A percentile compares a stretch with the other conserved stretches of the same genome.
phyloP scores from a whole-genome alignment of 768 basidiomycete species.

The Suillus fuscotomentosus region DNA sequence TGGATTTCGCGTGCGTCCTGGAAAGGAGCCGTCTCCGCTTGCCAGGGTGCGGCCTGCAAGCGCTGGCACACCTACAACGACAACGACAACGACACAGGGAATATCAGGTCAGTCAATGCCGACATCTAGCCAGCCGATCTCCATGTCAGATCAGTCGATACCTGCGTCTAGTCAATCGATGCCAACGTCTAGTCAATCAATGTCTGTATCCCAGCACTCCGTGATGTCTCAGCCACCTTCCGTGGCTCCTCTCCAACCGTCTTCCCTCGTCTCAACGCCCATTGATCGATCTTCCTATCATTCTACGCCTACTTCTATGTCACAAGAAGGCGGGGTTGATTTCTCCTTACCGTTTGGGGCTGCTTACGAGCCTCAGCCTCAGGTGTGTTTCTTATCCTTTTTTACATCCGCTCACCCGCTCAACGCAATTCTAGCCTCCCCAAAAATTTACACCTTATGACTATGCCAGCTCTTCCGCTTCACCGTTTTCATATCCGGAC shows the following conservation, averaged over 20 bases:
- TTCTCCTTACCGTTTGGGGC: conserved; percentile 23
- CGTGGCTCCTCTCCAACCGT: neutral
- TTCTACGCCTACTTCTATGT: neutral
- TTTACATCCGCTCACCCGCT: neutral
- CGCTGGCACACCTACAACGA: conserved; percentile 10
- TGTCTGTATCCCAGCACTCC: neutral
- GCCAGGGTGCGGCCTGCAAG: conserved; percentile 10
- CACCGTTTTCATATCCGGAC: neutral
- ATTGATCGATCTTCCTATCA: conserved; percentile 1
- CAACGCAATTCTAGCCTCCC: neutral
- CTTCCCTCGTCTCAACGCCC: conserved; percentile 7
- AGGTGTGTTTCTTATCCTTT: neutral
- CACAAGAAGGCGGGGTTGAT: conserved; percentile 17
- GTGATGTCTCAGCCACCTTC: neutral
- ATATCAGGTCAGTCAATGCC: conserved; percentile 8
- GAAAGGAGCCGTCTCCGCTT: conserved; percentile 30
- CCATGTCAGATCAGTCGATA: conserved; percentile 8
- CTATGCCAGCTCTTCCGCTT: neutral
- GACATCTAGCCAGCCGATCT: conserved; percentile 9
- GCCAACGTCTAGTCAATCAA: neutral
- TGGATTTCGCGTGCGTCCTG: conserved; percentile 46
- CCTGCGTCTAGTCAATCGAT: conserved; percentile 8
- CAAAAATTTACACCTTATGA: neutral
- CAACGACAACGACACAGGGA: conserved; percentile 4
- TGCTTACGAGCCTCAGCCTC: conserved; percentile 16